These are phyloP conservation scores for Irpex sp. DNA, from an alignment of 1,284 basidiomycete genomes.

Conservation along the genomic window DNA sequence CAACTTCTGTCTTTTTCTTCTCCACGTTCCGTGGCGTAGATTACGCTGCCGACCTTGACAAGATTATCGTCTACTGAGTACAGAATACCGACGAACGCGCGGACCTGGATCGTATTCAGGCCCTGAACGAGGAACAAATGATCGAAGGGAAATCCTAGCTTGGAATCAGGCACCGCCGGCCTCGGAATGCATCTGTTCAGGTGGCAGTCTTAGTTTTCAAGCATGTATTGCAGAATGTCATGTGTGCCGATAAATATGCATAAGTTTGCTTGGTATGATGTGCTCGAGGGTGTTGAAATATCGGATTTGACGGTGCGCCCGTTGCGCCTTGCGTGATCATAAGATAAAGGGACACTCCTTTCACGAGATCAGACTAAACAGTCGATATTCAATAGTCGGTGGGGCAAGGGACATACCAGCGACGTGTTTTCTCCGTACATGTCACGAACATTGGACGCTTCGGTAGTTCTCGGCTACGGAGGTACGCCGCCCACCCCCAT, in stretches of 20 bases:
- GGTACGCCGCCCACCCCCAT: too few relatives aligned
- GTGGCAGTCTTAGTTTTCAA: not conserved
- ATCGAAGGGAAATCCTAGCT: too few relatives aligned
- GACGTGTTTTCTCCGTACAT: too few relatives aligned
- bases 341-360: too few relatives aligned
- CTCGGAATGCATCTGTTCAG: not conserved
- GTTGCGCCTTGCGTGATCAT: too few relatives aligned
- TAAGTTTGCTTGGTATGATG: not conserved
- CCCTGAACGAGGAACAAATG: not conserved
- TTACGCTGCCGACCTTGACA: constrained; percentile 61
- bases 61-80: constrained; percentile 50
- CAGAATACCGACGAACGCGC: not conserved
- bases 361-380: too few relatives aligned
- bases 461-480: too few relatives aligned
- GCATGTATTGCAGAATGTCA: not conserved
- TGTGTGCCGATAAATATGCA: not conserved
- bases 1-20: not conserved
- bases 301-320: not conserved
- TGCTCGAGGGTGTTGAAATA: not conserved
- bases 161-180: too few relatives aligned
- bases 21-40: constrained; percentile 25
- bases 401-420: too few relatives aligned
- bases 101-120: not conserved
- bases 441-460: too few relatives aligned
- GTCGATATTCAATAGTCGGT: too few relatives aligned